Conservation (phyloP, 257 asterid species). For the Nicotiana obtusifolia region DNA sequence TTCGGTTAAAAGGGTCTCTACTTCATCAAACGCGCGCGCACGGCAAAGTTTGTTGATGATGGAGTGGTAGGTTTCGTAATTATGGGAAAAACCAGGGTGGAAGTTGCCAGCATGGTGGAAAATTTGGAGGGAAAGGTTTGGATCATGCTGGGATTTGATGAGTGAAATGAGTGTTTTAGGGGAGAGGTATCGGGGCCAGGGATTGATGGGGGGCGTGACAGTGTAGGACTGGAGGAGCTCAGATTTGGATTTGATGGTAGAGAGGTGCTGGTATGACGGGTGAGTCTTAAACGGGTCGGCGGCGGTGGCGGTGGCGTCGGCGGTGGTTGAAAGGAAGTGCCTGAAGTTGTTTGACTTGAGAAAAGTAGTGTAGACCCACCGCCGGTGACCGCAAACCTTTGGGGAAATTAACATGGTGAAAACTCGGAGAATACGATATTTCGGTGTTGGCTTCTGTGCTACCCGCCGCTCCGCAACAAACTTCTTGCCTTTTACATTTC, state of each 20-base stretch:
- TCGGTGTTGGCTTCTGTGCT: background rate
- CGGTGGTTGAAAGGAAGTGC: slow-evolving; percentile 24
- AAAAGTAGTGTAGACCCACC: background rate
- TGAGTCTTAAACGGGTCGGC: slow-evolving; percentile 21
- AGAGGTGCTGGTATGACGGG: slow-evolving; percentile 34
- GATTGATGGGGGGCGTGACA: slow-evolving; percentile 81
- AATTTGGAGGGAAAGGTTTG: slow-evolving; percentile 70
- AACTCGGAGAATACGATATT: background rate
- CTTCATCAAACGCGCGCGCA: slow-evolving; percentile 53
- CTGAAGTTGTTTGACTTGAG: background rate
- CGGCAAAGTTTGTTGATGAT: slow-evolving; percentile 74
- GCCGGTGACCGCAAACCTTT: background rate
- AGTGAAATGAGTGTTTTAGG: slow-evolving; percentile 56
- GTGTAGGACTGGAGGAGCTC: slow-evolving; percentile 56
- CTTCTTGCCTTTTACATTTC: background rate
- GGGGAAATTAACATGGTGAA: background rate
- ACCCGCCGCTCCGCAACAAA: background rate
- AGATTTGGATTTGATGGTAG: slow-evolving; percentile 47
- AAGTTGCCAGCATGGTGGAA: slow-evolving; percentile 68
- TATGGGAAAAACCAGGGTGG: slow-evolving; percentile 62
- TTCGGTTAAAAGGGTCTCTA: slow-evolving; percentile 45
- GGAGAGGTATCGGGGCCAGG: slow-evolving; percentile 77
- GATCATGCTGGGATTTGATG: slow-evolving; percentile 55
- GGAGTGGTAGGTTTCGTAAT: slow-evolving; percentile 60
- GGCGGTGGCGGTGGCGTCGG: slow-evolving; percentile 8